Evolutionary conservation across 495 filamentous ascomycete species (phyloP).

Genomic region (Copromyces sp.): DNA sequence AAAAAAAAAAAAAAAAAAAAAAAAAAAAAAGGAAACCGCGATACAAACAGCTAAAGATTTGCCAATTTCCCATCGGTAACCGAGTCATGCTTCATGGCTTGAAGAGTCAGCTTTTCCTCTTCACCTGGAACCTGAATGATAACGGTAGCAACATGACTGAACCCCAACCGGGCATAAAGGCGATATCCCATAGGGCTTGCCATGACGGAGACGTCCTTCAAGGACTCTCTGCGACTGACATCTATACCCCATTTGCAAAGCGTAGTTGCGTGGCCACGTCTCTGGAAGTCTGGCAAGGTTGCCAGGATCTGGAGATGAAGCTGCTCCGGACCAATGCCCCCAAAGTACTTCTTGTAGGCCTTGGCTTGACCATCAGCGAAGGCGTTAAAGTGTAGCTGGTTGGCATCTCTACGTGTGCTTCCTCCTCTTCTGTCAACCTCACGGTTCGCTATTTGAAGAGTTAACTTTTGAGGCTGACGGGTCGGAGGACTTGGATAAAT

Average conservation of each 20-base stretch:
- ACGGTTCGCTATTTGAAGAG: background rate
- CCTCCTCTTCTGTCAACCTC: conserved; percentile 18
- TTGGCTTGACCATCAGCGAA: conserved; percentile 19
- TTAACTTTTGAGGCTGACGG: background rate
- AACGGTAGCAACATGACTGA: conserved; percentile 12
- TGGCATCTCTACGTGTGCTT: conserved; percentile 20
- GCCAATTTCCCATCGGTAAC: background rate
- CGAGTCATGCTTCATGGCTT: conserved; percentile 28
- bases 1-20: background rate
- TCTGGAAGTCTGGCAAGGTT: conserved; percentile 22
- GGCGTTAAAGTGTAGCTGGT: conserved; percentile 21
- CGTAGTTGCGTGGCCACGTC: conserved; percentile 22
- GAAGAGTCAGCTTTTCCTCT: conserved; percentile 19
- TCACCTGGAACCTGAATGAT: conserved; percentile 23
- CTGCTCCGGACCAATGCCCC: conserved; percentile 18
- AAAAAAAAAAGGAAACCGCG: no score
- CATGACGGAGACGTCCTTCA: conserved; percentile 22
- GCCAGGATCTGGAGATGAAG: conserved; percentile 28
- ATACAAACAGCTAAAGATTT: background rate
- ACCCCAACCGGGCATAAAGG: conserved; percentile 23
- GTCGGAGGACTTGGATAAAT: background rate
- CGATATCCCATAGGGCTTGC: conserved; percentile 30
- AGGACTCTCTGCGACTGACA: conserved; percentile 6
- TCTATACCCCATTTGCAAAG: conserved; percentile 27
- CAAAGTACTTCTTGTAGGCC: conserved; percentile 20